Percentiles rank a stretch among this genome's conserved stretches.
Conservation (phyloP, 352 stramenopile species). For the Aphanomyces astaci region DNA sequence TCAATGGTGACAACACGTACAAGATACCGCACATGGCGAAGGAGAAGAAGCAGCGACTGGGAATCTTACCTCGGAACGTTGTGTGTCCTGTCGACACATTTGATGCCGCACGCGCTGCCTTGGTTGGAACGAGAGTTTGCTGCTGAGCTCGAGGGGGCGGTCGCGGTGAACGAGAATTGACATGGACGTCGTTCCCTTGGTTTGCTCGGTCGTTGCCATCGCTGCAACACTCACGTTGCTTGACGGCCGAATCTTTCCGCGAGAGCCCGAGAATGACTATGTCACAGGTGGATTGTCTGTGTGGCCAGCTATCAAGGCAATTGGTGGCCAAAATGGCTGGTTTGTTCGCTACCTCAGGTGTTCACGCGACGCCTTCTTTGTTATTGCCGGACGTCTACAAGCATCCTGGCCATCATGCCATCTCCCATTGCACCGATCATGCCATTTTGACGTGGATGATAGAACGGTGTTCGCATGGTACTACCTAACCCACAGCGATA, state of each 20-base stretch:
- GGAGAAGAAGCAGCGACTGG: neutral
- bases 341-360: constrained; percentile 1
- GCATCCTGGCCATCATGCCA: neutral
- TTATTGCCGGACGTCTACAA: neutral
- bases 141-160: too few species aligned
- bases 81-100: too few species aligned
- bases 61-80: neutral
- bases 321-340: neutral
- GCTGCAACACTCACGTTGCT: neutral
- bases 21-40: neutral
- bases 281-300: neutral
- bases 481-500: neutral
- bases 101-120: too few species aligned
- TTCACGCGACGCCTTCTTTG: neutral
- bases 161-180: too few species aligned
- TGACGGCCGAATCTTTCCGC: neutral
- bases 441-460: constrained; percentile 10
- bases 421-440: neutral
- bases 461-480: neutral
- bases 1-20: neutral
- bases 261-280: neutral
- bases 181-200: neutral
- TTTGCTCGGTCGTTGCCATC: neutral
- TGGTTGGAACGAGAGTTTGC: too few species aligned
- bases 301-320: neutral